Percentiles rank a stretch among this genome's conserved stretches.
phyloP scores from a whole-genome alignment of 176 grass and related monocot genomes.

The Tuctoria greenei region DNA sequence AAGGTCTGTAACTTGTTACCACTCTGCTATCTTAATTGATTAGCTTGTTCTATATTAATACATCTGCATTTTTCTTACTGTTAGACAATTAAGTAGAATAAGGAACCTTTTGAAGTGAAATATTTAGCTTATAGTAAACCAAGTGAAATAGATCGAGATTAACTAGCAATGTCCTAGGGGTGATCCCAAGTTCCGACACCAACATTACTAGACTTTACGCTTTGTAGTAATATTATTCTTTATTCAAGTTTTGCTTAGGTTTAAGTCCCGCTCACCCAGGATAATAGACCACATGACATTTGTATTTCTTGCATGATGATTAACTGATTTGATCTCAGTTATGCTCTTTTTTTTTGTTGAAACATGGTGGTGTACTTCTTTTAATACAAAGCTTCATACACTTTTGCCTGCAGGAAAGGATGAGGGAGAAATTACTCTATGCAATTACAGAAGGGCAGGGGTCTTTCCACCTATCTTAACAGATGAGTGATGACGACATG shows the following conservation, averaged over 20 bases:
- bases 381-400: neutral
- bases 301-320: neutral
- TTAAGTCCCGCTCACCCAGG: neutral
- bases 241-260: neutral
- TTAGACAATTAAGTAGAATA: neutral
- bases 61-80: neutral
- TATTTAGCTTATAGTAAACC: neutral
- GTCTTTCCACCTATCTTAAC: conserved; percentile 74
- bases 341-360: neutral
- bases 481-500: neutral
- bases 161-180: neutral
- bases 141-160: conserved; percentile 5
- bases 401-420: conserved; percentile 58
- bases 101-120: neutral
- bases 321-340: neutral
- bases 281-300: neutral
- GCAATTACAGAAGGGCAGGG: conserved; percentile 79
- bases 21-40: conserved; percentile 1
- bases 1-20: conserved; percentile 52
- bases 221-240: neutral
- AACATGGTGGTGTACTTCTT: neutral
- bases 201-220: neutral
- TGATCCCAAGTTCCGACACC: neutral
- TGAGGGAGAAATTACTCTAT: conserved; percentile 61
- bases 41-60: neutral